These are phyloP conservation scores for Pseudogymnoascus sp. DNA, from an alignment of 2,329 filamentous ascomycete species.

Conservation along the genomic window DNA sequence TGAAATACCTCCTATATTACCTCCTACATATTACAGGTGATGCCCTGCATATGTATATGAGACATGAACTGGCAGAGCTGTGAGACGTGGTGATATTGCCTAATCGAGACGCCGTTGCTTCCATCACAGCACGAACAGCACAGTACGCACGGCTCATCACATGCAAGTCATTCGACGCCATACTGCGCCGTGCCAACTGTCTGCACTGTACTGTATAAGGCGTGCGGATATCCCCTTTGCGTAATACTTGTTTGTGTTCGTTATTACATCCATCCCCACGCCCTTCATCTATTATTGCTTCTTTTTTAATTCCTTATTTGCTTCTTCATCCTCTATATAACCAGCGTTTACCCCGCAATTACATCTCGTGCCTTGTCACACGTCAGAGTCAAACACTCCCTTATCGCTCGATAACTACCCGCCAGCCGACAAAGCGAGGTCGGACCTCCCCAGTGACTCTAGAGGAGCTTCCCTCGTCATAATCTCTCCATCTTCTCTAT, in stretches of 20 bases:
- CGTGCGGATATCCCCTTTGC: background rate
- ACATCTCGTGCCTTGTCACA: background rate
- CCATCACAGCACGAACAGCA: background rate
- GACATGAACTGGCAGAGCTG: background rate
- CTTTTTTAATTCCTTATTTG: background rate
- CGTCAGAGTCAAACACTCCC: background rate
- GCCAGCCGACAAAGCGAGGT: conserved; percentile 2
- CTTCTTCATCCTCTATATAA: background rate
- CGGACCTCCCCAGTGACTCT: background rate
- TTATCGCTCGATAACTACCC: conserved; percentile 1
- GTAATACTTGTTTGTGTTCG: background rate
- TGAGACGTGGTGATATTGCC: conserved; percentile 3
- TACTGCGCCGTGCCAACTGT: background rate
- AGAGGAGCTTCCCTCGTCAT: background rate
- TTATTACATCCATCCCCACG: background rate
- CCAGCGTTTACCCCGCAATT: background rate
- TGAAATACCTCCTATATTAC: background rate
- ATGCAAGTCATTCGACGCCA: background rate
- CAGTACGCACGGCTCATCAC: background rate
- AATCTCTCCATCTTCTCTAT: background rate
- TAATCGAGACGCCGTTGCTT: background rate
- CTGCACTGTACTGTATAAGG: background rate
- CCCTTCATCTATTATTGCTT: background rate
- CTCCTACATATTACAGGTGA: background rate
- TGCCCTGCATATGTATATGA: background rate